Conservation (phyloP, 2,329 filamentous ascomycete genomes). For the Chrysoporthe austroafricana region DNA sequence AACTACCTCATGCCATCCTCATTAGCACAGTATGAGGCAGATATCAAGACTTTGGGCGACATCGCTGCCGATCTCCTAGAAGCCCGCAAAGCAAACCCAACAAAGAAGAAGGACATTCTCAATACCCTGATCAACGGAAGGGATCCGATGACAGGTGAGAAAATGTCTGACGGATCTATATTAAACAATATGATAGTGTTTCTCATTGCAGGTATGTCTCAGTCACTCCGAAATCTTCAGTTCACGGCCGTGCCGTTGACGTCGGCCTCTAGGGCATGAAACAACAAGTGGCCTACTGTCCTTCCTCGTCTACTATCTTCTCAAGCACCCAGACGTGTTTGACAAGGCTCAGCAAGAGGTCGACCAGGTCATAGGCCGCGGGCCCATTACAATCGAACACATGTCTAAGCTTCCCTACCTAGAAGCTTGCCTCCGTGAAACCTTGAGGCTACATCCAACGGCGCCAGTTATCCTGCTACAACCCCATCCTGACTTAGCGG, state of each 20-base stretch:
- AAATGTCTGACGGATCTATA: constrained; percentile 28
- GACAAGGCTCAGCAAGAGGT: constrained; percentile 30
- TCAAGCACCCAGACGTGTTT: constrained; percentile 27
- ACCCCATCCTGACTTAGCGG: constrained; percentile 16
- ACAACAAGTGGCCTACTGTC: constrained; percentile 28
- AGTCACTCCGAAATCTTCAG: not conserved
- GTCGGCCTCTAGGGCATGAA: constrained; percentile 25
- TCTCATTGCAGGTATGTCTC: constrained; percentile 6
- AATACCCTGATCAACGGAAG: constrained; percentile 29
- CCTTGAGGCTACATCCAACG: constrained; percentile 17
- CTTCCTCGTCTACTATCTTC: constrained; percentile 27
- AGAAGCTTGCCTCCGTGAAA: constrained; percentile 29
- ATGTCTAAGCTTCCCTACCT: constrained; percentile 29
- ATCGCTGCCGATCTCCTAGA: not conserved
- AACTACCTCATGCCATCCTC: constrained; percentile 5
- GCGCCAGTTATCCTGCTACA: constrained; percentile 17
- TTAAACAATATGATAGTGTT: constrained; percentile 30
- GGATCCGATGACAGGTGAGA: constrained; percentile 30
- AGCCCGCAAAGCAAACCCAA: constrained; percentile 23
- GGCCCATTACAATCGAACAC: constrained; percentile 24
- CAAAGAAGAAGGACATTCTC: constrained; percentile 28
- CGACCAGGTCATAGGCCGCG: constrained; percentile 27
- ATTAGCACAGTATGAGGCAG: not conserved
- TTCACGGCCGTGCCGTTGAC: not conserved
- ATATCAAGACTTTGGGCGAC: too few relatives aligned